phyloP scores from a whole-genome alignment of 2,329 filamentous ascomycete genomes.

The Pseudogymnoascus pannorum region DNA sequence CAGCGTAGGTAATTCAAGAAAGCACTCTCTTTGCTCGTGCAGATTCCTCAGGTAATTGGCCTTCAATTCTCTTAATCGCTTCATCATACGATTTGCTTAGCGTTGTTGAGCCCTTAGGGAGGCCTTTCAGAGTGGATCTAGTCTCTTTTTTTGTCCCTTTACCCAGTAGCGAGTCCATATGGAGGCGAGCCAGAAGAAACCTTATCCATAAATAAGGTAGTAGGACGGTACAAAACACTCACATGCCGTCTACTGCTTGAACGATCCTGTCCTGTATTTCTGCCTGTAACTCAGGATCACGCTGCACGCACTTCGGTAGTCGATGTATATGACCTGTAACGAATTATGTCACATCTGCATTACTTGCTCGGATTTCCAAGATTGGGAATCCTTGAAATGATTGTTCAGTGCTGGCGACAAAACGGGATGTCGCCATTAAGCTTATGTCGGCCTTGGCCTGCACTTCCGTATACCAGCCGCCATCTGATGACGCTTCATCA shows the following conservation, averaged over 20 bases:
- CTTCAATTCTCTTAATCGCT: not conserved
- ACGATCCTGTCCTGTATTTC: not conserved
- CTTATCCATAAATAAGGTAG: not conserved
- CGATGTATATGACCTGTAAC: not conserved
- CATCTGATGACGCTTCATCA: not conserved
- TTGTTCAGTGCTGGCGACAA: constrained; percentile 51
- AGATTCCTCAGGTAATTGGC: not conserved
- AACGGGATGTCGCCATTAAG: not conserved
- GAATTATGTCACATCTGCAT: not conserved
- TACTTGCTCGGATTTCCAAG: not conserved
- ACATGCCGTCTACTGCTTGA: not conserved
- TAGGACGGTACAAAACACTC: not conserved
- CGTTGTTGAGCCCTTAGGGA: not conserved
- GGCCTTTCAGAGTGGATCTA: not conserved
- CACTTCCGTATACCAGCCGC: not conserved
- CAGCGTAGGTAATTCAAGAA: not conserved
- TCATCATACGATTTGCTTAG: not conserved
- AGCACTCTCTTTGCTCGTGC: not conserved
- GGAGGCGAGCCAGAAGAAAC: not conserved
- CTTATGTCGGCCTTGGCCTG: not conserved
- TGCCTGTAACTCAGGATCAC: not conserved
- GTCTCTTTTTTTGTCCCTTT: not conserved
- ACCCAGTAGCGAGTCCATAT: not conserved
- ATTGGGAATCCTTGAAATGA: constrained; percentile 33
- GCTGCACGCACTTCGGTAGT: not conserved